phyloP scores from a whole-genome alignment of 441 rosid species.

The Capsella rubella region DNA sequence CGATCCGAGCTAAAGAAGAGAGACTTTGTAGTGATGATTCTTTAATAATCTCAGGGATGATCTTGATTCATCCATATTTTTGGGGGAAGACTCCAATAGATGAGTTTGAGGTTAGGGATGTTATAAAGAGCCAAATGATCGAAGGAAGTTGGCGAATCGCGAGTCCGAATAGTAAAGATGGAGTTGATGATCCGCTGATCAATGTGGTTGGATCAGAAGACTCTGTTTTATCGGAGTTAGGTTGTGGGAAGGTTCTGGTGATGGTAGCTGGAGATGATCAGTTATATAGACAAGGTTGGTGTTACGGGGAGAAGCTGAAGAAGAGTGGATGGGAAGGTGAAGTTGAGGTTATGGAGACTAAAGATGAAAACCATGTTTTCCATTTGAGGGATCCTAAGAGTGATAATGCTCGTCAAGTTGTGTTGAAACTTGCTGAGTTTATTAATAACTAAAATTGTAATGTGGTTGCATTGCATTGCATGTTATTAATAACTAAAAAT shows the following conservation, averaged over 20 bases:
- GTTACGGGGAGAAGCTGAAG: constrained; percentile 46
- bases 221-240: constrained; percentile 35
- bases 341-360: constrained; percentile 48
- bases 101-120: constrained; percentile 33
- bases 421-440: constrained; percentile 33
- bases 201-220: constrained; percentile 48
- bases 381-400: constrained; percentile 45
- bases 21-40: neutral
- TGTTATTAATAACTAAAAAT: too few species aligned
- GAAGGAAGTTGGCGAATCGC: constrained; percentile 43
- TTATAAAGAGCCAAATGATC: neutral
- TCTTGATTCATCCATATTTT: constrained; percentile 41
- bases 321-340: constrained; percentile 53
- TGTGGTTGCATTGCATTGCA: too few species aligned
- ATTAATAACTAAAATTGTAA: too few species aligned
- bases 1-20: constrained; percentile 37
- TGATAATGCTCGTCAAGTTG: constrained; percentile 37
- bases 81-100: constrained; percentile 42
- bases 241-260: constrained; percentile 51
- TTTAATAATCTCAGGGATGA: constrained; percentile 12
- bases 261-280: constrained; percentile 53
- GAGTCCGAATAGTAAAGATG: constrained; percentile 41
- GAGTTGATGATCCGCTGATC: constrained; percentile 48
- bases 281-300: constrained; percentile 48
- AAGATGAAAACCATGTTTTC: constrained; percentile 50